Conservation (phyloP, 2,329 filamentous ascomycete species). For the Ilyonectria robusta region DNA sequence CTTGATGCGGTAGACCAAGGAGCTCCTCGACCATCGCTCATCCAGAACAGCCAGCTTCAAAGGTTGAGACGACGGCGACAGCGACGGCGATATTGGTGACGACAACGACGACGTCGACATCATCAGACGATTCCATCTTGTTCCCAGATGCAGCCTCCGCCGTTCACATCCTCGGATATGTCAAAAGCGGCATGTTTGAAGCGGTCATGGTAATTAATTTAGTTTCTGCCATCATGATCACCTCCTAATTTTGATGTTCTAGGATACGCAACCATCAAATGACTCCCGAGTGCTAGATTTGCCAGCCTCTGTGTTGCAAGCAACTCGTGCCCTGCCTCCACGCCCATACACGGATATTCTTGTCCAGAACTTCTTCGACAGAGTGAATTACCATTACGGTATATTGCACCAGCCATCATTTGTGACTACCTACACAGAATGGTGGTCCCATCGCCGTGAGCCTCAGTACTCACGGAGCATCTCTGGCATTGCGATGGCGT, state of each 20-base stretch:
- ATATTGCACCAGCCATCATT: background rate
- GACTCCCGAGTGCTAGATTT: background rate
- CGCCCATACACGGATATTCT: background rate
- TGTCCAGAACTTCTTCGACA: constrained; percentile 1
- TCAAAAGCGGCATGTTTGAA: background rate
- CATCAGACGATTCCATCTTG: background rate
- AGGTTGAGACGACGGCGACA: too few relatives aligned
- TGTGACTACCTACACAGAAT: background rate
- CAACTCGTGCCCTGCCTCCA: background rate
- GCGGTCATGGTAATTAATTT: background rate
- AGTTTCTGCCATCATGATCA: background rate
- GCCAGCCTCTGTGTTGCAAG: background rate
- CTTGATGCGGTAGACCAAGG: background rate
- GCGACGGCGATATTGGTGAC: background rate
- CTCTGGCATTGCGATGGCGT: background rate
- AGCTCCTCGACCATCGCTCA: background rate
- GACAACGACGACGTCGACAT: background rate
- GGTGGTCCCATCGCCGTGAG: constrained; percentile 2
- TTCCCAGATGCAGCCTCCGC: background rate
- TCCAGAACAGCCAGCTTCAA: background rate
- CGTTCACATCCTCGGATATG: background rate
- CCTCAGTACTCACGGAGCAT: background rate
- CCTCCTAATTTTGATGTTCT: background rate
- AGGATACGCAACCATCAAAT: background rate
- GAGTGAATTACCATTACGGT: background rate